phyloP scores from a whole-genome alignment of 1,284 basidiomycete species.

The Trichosporon ovoides region DNA sequence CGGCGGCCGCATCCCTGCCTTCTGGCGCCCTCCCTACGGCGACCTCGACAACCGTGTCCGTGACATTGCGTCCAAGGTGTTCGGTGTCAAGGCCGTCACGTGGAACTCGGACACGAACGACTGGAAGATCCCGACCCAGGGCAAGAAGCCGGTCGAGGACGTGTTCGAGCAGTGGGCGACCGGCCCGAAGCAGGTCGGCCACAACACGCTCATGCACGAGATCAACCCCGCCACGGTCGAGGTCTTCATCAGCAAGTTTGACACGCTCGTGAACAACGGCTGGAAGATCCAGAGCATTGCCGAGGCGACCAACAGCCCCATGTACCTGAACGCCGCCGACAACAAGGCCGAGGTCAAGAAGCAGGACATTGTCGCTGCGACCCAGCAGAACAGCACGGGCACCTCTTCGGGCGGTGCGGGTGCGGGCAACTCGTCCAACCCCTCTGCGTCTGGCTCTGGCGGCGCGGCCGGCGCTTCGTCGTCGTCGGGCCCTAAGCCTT shows the following conservation, averaged over 20 bases:
- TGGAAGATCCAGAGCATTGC: conserved; percentile 63
- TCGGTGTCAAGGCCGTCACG: conserved; percentile 45
- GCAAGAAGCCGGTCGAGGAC: conserved; percentile 5
- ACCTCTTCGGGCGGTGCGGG: background rate
- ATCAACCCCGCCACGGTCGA: conserved; percentile 59
- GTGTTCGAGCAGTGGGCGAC: conserved; percentile 15
- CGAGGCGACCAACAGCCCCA: conserved; percentile 49
- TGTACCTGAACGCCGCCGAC: conserved; percentile 57
- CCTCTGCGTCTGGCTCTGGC: too few relatives aligned
- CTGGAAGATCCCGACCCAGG: conserved; percentile 35
- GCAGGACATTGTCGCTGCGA: background rate
- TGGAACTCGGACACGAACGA: conserved; percentile 52
- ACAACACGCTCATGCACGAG: conserved; percentile 81
- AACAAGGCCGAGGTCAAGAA: conserved; percentile 19
- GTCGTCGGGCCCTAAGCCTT: background rate
- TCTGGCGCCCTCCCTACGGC: conserved; percentile 50
- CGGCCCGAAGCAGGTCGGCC: conserved; percentile 65
- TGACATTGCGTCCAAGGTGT: conserved; percentile 51
- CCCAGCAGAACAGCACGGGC: background rate
- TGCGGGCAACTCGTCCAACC: background rate
- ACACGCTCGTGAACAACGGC: conserved; percentile 59
- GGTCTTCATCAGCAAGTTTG: conserved; percentile 65
- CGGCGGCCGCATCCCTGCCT: conserved; percentile 52
- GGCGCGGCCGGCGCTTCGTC: too few relatives aligned
- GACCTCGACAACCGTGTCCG: conserved; percentile 55